These are phyloP conservation scores for Rhizopus sp. DNA, from an alignment of 371 early-diverging fungal species.

Conservation along the genomic window DNA sequence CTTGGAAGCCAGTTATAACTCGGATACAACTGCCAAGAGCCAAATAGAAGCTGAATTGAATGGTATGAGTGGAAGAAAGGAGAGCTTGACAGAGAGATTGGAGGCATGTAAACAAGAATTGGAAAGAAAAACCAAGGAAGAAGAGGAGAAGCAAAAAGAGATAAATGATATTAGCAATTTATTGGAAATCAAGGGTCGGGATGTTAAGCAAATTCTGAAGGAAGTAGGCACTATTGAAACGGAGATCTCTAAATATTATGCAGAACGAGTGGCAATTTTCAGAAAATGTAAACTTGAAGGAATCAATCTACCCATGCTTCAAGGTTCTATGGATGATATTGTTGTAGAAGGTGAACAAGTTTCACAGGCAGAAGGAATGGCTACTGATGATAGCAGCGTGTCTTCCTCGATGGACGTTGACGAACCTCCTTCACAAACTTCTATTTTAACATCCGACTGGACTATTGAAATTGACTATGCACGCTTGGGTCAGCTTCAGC, in stretches of 20 bases:
- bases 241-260: constrained; percentile 72
- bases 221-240: constrained; percentile 68
- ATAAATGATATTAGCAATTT: constrained; percentile 63
- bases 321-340: constrained; percentile 71
- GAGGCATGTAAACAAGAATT: constrained; percentile 40
- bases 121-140: constrained; percentile 35
- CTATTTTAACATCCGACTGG: constrained; percentile 50
- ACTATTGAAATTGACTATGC: constrained; percentile 65
- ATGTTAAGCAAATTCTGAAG: constrained; percentile 69
- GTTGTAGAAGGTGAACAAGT: constrained; percentile 59
- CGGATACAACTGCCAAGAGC: constrained; percentile 35
- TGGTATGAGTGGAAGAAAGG: constrained; percentile 43
- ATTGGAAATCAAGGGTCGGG: constrained; percentile 60
- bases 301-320: constrained; percentile 77
- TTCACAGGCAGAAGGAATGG: constrained; percentile 6
- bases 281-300: constrained; percentile 91
- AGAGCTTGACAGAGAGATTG: constrained; percentile 34
- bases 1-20: constrained; percentile 40
- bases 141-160: constrained; percentile 55
- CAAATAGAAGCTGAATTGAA: constrained; percentile 38
- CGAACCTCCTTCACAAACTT: constrained; percentile 38
- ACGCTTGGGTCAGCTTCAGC: constrained; percentile 49
- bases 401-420: constrained; percentile 59
- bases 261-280: constrained; percentile 78
- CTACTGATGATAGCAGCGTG: constrained; percentile 1